Evolutionary conservation across 2,329 filamentous ascomycete genomes (phyloP).

Genomic region (Neopestalotiopsis clavispora): DNA sequence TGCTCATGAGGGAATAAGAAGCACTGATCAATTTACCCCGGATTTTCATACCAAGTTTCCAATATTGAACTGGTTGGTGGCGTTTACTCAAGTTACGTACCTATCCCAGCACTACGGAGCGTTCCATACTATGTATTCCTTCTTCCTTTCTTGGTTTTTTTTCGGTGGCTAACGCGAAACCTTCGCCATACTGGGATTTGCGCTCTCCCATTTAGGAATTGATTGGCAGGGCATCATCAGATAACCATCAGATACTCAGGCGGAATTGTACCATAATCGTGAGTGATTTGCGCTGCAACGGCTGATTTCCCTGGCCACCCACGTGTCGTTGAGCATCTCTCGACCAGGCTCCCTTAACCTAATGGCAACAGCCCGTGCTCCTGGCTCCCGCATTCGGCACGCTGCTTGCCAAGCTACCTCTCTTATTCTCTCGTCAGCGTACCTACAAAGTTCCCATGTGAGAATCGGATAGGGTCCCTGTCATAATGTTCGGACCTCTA

Average conservation of each 20-base stretch:
- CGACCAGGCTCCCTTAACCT: not conserved
- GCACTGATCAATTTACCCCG: conserved; percentile 6
- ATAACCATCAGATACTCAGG: not conserved
- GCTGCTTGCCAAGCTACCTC: not conserved
- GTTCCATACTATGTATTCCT: not conserved
- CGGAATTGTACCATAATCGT: not conserved
- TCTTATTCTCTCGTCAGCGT: not conserved
- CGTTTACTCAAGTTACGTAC: not conserved
- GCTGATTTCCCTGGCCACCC: not conserved
- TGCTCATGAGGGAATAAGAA: not conserved
- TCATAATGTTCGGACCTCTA: not conserved
- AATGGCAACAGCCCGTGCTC: not conserved
- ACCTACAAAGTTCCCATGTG: not conserved
- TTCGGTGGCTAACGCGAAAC: not conserved
- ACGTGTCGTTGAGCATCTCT: not conserved
- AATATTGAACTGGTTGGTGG: conserved; percentile 10
- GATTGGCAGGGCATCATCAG: conserved; percentile 1
- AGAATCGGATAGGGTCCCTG: not conserved
- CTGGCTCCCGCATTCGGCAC: not conserved
- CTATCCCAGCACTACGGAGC: not conserved
- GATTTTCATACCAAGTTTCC: conserved; percentile 12
- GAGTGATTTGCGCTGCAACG: not conserved
- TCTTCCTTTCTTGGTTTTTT: no score
- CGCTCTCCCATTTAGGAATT: not conserved
- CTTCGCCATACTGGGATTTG: not conserved